Conservation (phyloP, 2,329 filamentous ascomycete genomes). For the Aspergillus ochraceus region DNA sequence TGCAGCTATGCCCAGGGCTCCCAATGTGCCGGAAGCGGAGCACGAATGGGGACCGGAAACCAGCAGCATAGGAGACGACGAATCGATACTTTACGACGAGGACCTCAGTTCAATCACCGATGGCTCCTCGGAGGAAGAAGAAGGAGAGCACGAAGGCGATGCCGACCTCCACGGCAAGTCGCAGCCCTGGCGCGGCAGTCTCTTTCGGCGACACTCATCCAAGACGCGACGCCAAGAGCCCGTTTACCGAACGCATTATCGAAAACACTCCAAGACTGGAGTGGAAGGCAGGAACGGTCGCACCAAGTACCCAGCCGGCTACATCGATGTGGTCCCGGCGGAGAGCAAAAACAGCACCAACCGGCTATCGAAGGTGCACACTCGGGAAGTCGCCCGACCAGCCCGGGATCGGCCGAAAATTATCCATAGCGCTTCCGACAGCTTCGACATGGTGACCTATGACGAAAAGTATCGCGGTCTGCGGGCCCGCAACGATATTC, state of each 20-base stretch:
- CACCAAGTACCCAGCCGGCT: conserved; percentile 15
- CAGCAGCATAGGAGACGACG: conserved; percentile 30
- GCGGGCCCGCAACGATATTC: conserved; percentile 24
- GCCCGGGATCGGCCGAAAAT: conserved; percentile 21
- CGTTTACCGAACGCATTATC: conserved; percentile 28
- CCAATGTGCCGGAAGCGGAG: conserved; percentile 10
- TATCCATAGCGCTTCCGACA: conserved; percentile 17
- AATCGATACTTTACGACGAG: conserved; percentile 28
- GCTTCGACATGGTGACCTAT: conserved; percentile 10
- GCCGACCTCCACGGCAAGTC: conserved; percentile 11
- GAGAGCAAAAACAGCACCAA: conserved; percentile 18
- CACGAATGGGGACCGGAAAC: conserved; percentile 16
- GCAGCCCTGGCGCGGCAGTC: conserved; percentile 17
- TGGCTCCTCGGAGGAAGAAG: conserved; percentile 19
- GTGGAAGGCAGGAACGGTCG: conserved; percentile 7
- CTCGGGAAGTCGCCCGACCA: conserved; percentile 14
- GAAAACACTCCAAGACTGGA: conserved; percentile 20
- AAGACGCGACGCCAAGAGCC: conserved; percentile 17
- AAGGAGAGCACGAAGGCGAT: conserved; percentile 4
- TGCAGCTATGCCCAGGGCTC: conserved; percentile 1
- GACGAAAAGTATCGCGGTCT: conserved; percentile 8
- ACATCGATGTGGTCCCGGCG: conserved; percentile 26
- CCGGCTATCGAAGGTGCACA: conserved; percentile 6
- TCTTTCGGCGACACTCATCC: conserved; percentile 20
- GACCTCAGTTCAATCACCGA: conserved; percentile 30